A percentile compares a stretch with the other conserved stretches of the same genome.
phyloP scores from a whole-genome alignment of 345 rosid species.

The Lenwebbia sp. region DNA sequence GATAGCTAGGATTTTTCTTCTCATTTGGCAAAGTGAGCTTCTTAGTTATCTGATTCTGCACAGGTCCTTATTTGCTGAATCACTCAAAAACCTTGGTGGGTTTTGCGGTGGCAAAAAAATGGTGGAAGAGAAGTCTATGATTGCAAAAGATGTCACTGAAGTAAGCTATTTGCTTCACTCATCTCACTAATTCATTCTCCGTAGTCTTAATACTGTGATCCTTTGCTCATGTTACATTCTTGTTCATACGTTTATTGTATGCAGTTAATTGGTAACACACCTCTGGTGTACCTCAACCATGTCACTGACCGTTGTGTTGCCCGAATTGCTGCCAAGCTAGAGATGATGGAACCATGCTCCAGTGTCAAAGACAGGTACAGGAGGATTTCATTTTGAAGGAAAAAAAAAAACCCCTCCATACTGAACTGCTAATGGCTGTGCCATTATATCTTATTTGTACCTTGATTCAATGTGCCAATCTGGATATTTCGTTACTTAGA shows the following conservation, averaged over 20 bases:
- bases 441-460: neutral
- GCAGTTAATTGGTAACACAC: conserved; percentile 73
- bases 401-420: neutral
- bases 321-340: conserved; percentile 73
- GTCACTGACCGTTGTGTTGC: conserved; percentile 67
- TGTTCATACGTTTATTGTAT: neutral
- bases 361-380: conserved; percentile 84
- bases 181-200: neutral
- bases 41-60: neutral
- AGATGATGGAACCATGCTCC: conserved; percentile 83
- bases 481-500: neutral
- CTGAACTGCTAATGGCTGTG: neutral
- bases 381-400: neutral
- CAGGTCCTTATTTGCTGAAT: neutral
- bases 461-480: neutral
- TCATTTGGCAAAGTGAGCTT: neutral
- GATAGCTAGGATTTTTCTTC: neutral
- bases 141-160: conserved; percentile 59
- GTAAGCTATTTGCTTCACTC: conserved; percentile 14
- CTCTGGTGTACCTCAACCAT: conserved; percentile 72
- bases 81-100: neutral
- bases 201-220: neutral
- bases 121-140: conserved; percentile 26
- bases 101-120: neutral
- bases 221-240: neutral